Base-by-base conservation (phyloP, 352 stramenopile genomes). In the Blastocystis sp. region DNA sequence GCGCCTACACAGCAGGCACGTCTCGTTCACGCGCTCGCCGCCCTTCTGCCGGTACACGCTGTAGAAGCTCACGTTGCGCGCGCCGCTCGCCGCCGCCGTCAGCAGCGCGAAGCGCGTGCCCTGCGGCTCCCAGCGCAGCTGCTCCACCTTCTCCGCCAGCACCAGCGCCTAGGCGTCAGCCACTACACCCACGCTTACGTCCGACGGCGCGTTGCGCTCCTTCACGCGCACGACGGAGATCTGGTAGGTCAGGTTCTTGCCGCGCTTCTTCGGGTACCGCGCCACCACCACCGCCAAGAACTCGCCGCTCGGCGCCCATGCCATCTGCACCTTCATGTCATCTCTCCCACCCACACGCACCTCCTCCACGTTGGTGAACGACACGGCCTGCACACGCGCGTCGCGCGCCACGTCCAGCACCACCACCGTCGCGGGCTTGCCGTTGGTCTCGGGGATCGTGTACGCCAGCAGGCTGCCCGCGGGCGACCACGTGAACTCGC, bases 351-450 rank as follows among this genome's bases (percentile, higher is more conserved):
- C 7, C 24, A 14, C 43, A 7, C 43, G 10, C 21, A 78, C 69
- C 21, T 78, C 54, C 28, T 64, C 14, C 9, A 81, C 71, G 42
- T 81, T 81, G 60, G 34, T 81, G 60, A 69, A 42, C 6, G 71
- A 81, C 6, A 81, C 71, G 42, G 14, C 21, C 60, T 81, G 71
- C 14, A 64, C 21, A 7, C 21, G 21, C 7, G n/a, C 24, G 24
- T 74, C 60, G 9, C 9, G 17, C 54, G 14, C 11, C 11, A 81
- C 60, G 38, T 81, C 71, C 21, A 81, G 42, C 24, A 69, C 7
- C 10, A 69, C 54, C 52, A 81, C 60, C 14, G 71, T 69, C 14
- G 71, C 71, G 34, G 71, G 71, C 34, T 81, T 81, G 17, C 60
- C 34, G 9, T 54, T 24, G 21, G 42, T 69, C 24, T 81, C 71